Base-by-base conservation (phyloP, 805 yeast species). In the Metschnikowia shivogae region DNA sequence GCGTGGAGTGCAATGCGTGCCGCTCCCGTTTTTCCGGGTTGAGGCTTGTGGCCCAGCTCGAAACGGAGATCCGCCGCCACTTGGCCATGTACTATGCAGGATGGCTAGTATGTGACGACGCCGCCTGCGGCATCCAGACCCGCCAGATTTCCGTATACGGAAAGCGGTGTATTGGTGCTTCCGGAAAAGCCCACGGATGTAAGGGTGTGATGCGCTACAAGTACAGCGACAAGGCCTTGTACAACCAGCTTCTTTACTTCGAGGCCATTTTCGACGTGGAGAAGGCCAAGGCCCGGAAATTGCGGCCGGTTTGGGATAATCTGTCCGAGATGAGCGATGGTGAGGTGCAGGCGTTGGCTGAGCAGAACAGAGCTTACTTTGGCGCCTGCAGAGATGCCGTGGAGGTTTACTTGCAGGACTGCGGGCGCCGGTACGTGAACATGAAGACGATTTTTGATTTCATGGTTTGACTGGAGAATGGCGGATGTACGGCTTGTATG, bases 121-220 rank as follows among this genome's bases (percentile, higher is more conserved):
- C 81, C 5, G 77, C 93, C 1, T 92, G 98, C 67, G 87, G 86
- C 1, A 72, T 79, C 43, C 73, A 74, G 12, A 90, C 97, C 0
- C 75, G 96, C 50, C 96, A 90, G 59, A 76, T 93, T 20, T 81
- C 90, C 17, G 97, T 90, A 4, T 89, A 87, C 58, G 98, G 98
- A 43, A 80, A 83, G 54, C 76, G 92, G 53, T 89, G 98, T 63
- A 73, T 89, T 47, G 85, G 87, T 34, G 63, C 63, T 46, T 76
- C 74, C 57, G 87, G 87, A 2, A 74, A 68, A 34, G 80, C 82
- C 1, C 75, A 70, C 51, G 81, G 80, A 17, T 82, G 87, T 58
- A 84, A 86, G 56, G 97, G 98, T 32, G 79, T 84, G 9, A 84
- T 89, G 89, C 72, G 79, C 47, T 86, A 81, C 63, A 76, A 74